Conservation (phyloP, 176 grass and related monocot genomes). For the Metroxylon sagu region DNA sequence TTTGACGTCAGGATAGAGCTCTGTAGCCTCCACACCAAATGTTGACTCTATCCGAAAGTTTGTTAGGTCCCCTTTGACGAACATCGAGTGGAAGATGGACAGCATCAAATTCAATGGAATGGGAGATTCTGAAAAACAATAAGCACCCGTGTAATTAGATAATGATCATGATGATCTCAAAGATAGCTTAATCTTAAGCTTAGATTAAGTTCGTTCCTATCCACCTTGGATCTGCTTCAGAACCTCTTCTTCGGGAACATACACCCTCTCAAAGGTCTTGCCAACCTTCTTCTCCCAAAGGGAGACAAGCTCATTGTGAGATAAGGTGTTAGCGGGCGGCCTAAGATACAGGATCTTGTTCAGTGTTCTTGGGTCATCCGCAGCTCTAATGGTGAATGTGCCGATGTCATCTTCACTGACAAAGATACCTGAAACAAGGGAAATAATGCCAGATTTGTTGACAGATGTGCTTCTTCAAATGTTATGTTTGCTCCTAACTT, state of each 20-base stretch:
- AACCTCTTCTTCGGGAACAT: neutral
- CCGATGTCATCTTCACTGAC: neutral
- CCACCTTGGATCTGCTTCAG: neutral
- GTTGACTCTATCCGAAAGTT: neutral
- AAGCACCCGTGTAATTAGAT: too few relatives aligned
- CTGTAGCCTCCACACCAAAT: neutral
- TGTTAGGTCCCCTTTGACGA: neutral
- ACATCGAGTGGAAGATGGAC: neutral
- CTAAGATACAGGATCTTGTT: neutral
- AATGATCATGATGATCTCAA: too few relatives aligned
- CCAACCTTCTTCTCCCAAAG: neutral
- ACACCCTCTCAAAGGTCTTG: neutral
- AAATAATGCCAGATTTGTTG: too few relatives aligned
- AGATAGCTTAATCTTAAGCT: too few relatives aligned
- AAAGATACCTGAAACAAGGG: neutral
- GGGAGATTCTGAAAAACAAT: neutral
- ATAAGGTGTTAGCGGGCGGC: neutral
- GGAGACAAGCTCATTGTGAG: neutral
- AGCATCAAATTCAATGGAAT: neutral
- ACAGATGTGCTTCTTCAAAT: too few relatives aligned
- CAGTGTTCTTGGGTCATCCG: neutral
- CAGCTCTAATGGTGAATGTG: neutral
- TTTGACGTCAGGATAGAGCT: slow-evolving; percentile 2
- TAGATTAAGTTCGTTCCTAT: too few relatives aligned
- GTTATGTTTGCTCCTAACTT: too few relatives aligned